Conservation (phyloP, 495 filamentous ascomycete species). For the Entonaema liquescens region DNA sequence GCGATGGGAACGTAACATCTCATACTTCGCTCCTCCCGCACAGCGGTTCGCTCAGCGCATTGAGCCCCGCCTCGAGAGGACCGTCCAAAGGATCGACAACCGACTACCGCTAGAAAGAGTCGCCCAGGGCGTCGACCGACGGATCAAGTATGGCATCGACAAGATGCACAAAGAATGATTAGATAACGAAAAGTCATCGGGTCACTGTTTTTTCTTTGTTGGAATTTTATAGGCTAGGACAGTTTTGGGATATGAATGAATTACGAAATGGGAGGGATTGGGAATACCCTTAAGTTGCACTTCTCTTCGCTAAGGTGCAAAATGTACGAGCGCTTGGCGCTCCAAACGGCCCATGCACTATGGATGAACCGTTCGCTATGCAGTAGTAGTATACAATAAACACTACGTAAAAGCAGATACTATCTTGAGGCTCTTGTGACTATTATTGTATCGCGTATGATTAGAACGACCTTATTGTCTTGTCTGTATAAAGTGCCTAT, state of each 20-base stretch:
- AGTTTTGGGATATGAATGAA: background rate
- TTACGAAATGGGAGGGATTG: background rate
- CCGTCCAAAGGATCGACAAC: slow-evolving; percentile 52
- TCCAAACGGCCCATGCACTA: slow-evolving; percentile 10
- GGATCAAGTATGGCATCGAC: slow-evolving; percentile 54
- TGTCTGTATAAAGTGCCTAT: too few species aligned
- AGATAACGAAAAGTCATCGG: background rate
- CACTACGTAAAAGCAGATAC: too few species aligned
- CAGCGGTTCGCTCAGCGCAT: slow-evolving; percentile 54
- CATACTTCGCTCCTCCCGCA: slow-evolving; percentile 53
- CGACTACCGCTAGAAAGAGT: slow-evolving; percentile 56
- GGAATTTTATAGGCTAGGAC: background rate
- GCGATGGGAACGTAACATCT: slow-evolving; percentile 60
- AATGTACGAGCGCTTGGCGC: slow-evolving; percentile 28
- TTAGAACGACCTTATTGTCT: too few species aligned
- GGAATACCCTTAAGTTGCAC: slow-evolving; percentile 21
- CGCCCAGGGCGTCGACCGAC: slow-evolving; percentile 50
- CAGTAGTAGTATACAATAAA: background rate
- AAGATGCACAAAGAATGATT: slow-evolving; percentile 33
- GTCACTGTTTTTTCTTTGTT: background rate
- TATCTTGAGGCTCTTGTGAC: too few species aligned
- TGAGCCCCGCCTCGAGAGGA: slow-evolving; percentile 51
- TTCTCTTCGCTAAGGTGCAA: background rate
- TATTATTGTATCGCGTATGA: too few species aligned
- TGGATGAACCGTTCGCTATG: slow-evolving; percentile 11